Conservation (phyloP, 352 stramenopile species). For the Globisporangium cederbergense region DNA sequence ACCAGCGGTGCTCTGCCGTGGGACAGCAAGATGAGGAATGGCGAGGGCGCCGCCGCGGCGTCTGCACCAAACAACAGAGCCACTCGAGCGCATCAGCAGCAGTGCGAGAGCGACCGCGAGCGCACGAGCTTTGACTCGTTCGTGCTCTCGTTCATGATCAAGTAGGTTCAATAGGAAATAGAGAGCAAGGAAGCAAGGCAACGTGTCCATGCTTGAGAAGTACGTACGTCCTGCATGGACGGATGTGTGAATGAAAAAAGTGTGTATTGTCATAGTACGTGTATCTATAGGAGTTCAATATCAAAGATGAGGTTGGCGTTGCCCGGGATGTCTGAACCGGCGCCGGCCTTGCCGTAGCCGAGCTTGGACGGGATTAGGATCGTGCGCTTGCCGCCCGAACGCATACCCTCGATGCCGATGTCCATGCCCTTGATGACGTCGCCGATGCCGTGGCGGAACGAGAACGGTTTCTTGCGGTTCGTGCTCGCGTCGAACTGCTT, state of each 20-base stretch:
- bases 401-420: slow-evolving; percentile 90
- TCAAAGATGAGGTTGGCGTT: slow-evolving; percentile 95
- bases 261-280: slow-evolving; percentile 12
- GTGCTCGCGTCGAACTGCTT: slow-evolving; percentile 81
- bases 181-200: neutral
- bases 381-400: slow-evolving; percentile 87
- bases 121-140: slow-evolving; percentile 45
- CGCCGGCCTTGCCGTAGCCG: slow-evolving; percentile 89
- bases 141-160: slow-evolving; percentile 44
- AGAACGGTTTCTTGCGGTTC: slow-evolving; percentile 84
- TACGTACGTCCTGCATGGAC: neutral
- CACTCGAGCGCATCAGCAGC: neutral
- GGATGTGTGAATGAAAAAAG: neutral
- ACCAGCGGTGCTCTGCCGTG: neutral
- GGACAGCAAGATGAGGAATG: neutral
- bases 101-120: slow-evolving; percentile 18
- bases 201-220: neutral
- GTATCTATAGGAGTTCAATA: slow-evolving; percentile 86
- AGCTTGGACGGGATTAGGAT: slow-evolving; percentile 93
- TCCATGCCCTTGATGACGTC: slow-evolving; percentile 97
- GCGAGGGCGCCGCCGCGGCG: neutral
- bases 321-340: slow-evolving; percentile 77
- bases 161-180: slow-evolving; percentile 19
- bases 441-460: slow-evolving; percentile 79
- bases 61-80: neutral